Evolutionary conservation across 2,329 filamentous ascomycete genomes (phyloP).

Genomic region (Phialophora verrucosa): DNA sequence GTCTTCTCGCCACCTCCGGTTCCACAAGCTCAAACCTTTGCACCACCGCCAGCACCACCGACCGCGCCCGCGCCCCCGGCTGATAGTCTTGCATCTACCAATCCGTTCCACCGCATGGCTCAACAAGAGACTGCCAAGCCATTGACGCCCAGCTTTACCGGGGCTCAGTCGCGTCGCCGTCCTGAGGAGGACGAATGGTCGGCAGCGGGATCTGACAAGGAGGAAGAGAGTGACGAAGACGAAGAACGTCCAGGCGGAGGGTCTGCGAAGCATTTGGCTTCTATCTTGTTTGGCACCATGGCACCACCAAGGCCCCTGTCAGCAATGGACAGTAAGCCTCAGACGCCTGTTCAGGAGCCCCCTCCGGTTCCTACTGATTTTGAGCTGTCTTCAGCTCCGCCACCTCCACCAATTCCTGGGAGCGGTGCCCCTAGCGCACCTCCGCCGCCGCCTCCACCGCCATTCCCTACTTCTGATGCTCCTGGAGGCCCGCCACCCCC

Average conservation of each 20-base stretch:
- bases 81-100: constrained; percentile 72
- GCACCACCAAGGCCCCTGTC: constrained; percentile 87
- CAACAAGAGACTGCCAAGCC: constrained; percentile 56
- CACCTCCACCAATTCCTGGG: constrained; percentile 41
- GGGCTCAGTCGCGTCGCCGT: constrained; percentile 59
- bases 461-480: constrained; percentile 47
- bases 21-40: constrained; percentile 46
- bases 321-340: constrained; percentile 62
- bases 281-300: constrained; percentile 96
- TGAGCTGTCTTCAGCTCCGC: constrained; percentile 42
- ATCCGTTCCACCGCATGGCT: constrained; percentile 90
- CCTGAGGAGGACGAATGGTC: constrained; percentile 82
- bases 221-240: constrained; percentile 72
- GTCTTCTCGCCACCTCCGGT: constrained; percentile 53
- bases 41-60: constrained; percentile 48
- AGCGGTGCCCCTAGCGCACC: constrained; percentile 41
- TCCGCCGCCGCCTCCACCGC: constrained; percentile 44
- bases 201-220: constrained; percentile 74
- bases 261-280: constrained; percentile 88
- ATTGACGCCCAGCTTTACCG: constrained; percentile 56
- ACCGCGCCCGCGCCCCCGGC: constrained; percentile 47
- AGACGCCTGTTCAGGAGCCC: constrained; percentile 52
- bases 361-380: constrained; percentile 55
- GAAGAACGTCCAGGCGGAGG: constrained; percentile 79
- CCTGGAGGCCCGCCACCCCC: constrained; percentile 47